Evolutionary conservation across 78 protist genomes (phyloP).

Genomic region (Dictyostelium capitatum): DNA sequence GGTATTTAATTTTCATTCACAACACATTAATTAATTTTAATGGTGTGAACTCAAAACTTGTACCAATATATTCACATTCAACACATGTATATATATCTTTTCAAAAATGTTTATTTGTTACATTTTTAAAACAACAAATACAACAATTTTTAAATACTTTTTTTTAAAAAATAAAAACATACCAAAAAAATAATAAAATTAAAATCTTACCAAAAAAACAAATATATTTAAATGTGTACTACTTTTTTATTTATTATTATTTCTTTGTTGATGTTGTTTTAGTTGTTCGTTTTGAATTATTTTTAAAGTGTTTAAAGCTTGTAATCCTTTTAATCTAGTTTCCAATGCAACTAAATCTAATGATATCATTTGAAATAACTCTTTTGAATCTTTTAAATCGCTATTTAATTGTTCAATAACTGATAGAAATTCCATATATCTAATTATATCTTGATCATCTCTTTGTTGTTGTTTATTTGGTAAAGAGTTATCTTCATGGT

Average conservation of each 20-base stretch:
- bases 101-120: background rate
- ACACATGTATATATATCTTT: too few relatives aligned
- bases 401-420: conserved; percentile 39
- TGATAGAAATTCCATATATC: conserved; percentile 20
- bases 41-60: background rate
- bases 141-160: background rate
- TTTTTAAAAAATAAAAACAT: background rate
- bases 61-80: too few relatives aligned
- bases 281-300: background rate
- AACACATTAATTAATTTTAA: conserved; percentile 14
- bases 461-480: too few relatives aligned
- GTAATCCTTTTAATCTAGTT: conserved; percentile 32
- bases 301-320: background rate
- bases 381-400: conserved; percentile 24
- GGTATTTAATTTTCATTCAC: background rate
- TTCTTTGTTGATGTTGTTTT: background rate
- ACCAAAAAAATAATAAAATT: background rate
- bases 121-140: background rate
- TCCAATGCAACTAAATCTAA: background rate
- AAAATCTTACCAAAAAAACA: background rate
- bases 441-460: background rate
- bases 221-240: background rate
- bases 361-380: background rate
- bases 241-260: background rate
- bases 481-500: too few relatives aligned